These are phyloP conservation scores for Pyrenochaeta sp. DNA, from an alignment of 2,329 filamentous ascomycete genomes.

Conservation along the genomic window DNA sequence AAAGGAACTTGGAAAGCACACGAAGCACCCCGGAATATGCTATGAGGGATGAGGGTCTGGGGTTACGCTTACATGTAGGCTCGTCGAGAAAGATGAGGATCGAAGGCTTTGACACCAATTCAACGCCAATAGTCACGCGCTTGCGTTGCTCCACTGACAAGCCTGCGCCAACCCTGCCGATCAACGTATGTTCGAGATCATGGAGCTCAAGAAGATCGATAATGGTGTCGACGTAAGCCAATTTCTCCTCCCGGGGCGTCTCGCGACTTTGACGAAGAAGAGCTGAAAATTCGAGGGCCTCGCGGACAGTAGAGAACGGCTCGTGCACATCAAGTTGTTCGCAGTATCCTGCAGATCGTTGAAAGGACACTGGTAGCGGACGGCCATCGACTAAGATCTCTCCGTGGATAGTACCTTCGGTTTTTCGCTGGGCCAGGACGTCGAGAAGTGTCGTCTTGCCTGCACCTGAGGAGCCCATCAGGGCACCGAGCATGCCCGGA, in stretches of 20 bases:
- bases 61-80: too few relatives aligned
- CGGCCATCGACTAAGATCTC: slow-evolving; percentile 79
- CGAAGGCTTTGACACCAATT: slow-evolving; percentile 68
- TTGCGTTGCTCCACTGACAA: slow-evolving; percentile 70
- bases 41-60: too few relatives aligned
- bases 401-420: slow-evolving; percentile 83
- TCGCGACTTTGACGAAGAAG: slow-evolving; percentile 65
- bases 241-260: slow-evolving; percentile 63
- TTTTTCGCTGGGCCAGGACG: slow-evolving; percentile 72
- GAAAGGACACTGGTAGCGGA: slow-evolving; percentile 78
- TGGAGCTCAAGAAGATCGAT: slow-evolving; percentile 67
- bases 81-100: slow-evolving; percentile 76
- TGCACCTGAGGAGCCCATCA: slow-evolving; percentile 39
- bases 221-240: slow-evolving; percentile 67
- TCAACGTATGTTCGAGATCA: slow-evolving; percentile 66
- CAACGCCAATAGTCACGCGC: slow-evolving; percentile 66
- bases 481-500: slow-evolving; percentile 60
- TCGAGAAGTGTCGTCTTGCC: slow-evolving; percentile 44
- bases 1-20: too few relatives aligned
- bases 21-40: too few relatives aligned
- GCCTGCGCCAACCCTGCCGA: slow-evolving; percentile 63
- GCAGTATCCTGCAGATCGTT: slow-evolving; percentile 71
- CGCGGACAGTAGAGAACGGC: slow-evolving; percentile 64
- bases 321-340: slow-evolving; percentile 69
- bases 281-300: slow-evolving; percentile 68